Base-by-base conservation (phyloP, 1,284 basidiomycete species). In the Sporisorium exsertum region DNA sequence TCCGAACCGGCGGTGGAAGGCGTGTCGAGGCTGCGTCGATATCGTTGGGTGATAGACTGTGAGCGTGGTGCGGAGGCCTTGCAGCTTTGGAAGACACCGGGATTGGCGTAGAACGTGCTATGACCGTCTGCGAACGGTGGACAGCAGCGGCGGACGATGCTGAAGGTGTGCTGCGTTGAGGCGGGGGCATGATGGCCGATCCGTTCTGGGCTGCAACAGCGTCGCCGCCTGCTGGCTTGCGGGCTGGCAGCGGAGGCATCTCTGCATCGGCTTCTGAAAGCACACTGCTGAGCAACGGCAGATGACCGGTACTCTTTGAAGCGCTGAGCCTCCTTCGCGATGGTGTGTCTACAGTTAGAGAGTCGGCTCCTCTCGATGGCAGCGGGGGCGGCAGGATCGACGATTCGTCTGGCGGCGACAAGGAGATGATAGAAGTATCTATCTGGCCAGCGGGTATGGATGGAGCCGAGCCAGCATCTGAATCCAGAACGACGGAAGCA, bases 41-140 rank as follows among this genome's bases (percentile, higher is more conserved):
- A 10, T 70, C 64, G 20, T 42, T 20, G 8, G 72, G 67, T 12
- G 64, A 59, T 2, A 72, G 59, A 24, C 27, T 68, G 5, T 52
- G 56, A 18, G 63, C 47, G 33, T 64, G 64, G 13, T 26, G 26
- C 7, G 55, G 33, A 33, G 50, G 51, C 35, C 66, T 55, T 16
- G 71, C 42, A 1, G 62, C 46, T 7, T 49, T 12, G 4, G 58
- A 65, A 2, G 65, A 43, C 15, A 63, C 61, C 1, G 72, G 64
- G 10, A 66, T 64, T 3, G 72, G 67, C 16, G 56, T 70, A 0
- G 72, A 46, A 33, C 66, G 55, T 6, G 64, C 50, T 29, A 59
- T 56, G 60, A 75, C 35, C 15, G 72, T 75, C 16, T 75, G 57
- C 1, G 72, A 47, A 5, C 72, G 58, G 51, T 75, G 72, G 3